Evolutionary conservation across 495 filamentous ascomycete genomes (phyloP), one percentile per base, ranked within the genome.

Genomic region (Aspergillus hancockii): DNA sequence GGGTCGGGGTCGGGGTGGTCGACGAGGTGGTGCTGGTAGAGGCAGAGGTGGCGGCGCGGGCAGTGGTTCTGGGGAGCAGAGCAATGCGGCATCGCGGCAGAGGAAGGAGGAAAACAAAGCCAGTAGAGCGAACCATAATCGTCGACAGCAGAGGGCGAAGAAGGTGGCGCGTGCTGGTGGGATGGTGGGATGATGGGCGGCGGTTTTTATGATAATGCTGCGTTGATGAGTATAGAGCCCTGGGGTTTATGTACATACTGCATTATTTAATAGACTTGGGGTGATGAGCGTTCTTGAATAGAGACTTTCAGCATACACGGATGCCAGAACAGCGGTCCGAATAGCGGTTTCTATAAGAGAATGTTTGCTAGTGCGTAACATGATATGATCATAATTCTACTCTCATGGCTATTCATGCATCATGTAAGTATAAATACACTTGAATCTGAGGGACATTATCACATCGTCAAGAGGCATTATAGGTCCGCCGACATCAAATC

Each of bases 21-120:
- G 85, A 32, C 71, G 78, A 16, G 66, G 83, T 38, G 75, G 83
- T 1, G 71, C 81, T 30, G 67, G 76, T 49, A 64, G 80, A 23
- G 58, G 86, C 43, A 73, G 84, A 16, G 79, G 81, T 54, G 85
- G 84, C 36, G 80, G 79, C 60, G 83, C 85, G 13, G 78, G 81
- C 13, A 87, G 84, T 16, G 79, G 82, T 10, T 71, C 83, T 16
- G 77, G 81, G 14, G 85, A 88, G 22, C 81, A 82, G 60, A 79
- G 75, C 8, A 87, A 83, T 2, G 82, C 88, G 55, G 74, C 74
- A 46, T 88, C 83, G 34, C 82, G 85, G 60, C 83, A 83, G 69
- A 85, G 79, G 70, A 97, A 90, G 76, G 90, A 88, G 74, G 85
- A 84, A 68, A 92, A 87, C 60, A 94, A 92, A 70, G 81, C 86